phyloP scores from a whole-genome alignment of 2,329 filamentous ascomycete genomes.

The Hypoxylon sp. region DNA sequence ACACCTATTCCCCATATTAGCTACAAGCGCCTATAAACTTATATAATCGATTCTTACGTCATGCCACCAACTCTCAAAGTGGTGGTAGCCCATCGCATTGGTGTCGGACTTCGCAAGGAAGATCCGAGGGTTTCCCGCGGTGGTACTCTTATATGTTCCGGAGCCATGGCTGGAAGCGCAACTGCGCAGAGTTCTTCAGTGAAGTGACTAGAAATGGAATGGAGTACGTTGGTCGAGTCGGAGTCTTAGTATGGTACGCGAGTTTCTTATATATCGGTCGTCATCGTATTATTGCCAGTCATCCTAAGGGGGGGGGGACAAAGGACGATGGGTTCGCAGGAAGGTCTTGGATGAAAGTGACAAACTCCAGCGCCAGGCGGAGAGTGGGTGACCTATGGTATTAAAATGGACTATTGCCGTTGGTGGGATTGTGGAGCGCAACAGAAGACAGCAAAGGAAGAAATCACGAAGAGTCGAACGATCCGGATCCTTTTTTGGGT shows the following conservation, averaged over 20 bases:
- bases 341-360: conserved; percentile 10
- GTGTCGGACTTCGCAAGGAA: conserved; percentile 53
- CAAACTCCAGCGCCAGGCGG: conserved; percentile 42
- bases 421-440: conserved; percentile 14
- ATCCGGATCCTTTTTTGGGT: conserved; percentile 31
- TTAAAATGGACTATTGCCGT: conserved; percentile 20
- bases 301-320: conserved; percentile 13
- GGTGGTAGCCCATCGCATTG: conserved; percentile 84
- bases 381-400: conserved; percentile 27
- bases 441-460: conserved; percentile 17
- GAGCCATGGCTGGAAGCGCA: conserved; percentile 59
- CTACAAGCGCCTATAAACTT: conserved; percentile 1
- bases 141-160: conserved; percentile 62
- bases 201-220: conserved; percentile 12
- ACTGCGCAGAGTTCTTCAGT: conserved; percentile 10
- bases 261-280: conserved; percentile 31
- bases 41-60: conserved; percentile 61
- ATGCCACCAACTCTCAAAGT: conserved; percentile 92
- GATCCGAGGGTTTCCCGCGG: conserved; percentile 51
- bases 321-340: conserved; percentile 2
- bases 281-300: conserved; percentile 35
- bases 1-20: conserved; percentile 69
- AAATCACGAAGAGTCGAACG: conserved; percentile 34
- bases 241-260: conserved; percentile 12
- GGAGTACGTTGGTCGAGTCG: background rate